Evolutionary conservation across 345 rosid species (phyloP).

Genomic region (Salix caprea): DNA sequence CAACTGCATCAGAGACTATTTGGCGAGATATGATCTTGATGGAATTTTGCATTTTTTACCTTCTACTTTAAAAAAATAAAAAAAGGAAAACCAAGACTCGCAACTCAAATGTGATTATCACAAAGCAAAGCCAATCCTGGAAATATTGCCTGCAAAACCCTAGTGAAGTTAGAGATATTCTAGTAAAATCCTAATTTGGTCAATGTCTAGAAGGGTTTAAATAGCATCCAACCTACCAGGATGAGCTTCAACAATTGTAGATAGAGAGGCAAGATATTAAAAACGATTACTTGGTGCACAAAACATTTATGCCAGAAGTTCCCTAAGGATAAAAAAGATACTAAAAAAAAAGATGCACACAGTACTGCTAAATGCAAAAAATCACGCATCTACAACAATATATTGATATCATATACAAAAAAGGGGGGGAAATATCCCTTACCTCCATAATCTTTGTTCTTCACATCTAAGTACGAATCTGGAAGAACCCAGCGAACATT

Average conservation of each 20-base stretch:
- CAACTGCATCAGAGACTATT: background rate
- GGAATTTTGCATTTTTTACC: background rate
- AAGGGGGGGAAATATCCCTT: background rate
- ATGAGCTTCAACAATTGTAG: background rate
- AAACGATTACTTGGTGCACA: background rate
- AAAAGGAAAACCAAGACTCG: too few species aligned
- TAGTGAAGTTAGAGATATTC: background rate
- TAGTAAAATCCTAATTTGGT: background rate
- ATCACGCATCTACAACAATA: background rate
- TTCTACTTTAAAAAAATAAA: background rate
- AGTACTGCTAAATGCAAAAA: background rate
- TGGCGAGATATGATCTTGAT: background rate
- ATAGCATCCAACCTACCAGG: background rate
- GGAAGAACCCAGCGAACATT: constrained; percentile 96
- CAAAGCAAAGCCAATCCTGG: background rate
- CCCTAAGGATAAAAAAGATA: background rate
- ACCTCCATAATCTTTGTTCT: constrained; percentile 96
- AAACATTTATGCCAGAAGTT: background rate
- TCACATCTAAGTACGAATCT: constrained; percentile 90
- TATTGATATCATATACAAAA: background rate
- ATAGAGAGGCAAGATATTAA: background rate
- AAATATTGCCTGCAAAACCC: background rate
- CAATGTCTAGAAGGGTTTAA: background rate
- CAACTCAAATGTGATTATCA: background rate
- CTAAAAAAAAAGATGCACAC: background rate